phyloP scores from a whole-genome alignment of 2,329 filamentous ascomycete genomes.

The Monilinia fructigena region DNA sequence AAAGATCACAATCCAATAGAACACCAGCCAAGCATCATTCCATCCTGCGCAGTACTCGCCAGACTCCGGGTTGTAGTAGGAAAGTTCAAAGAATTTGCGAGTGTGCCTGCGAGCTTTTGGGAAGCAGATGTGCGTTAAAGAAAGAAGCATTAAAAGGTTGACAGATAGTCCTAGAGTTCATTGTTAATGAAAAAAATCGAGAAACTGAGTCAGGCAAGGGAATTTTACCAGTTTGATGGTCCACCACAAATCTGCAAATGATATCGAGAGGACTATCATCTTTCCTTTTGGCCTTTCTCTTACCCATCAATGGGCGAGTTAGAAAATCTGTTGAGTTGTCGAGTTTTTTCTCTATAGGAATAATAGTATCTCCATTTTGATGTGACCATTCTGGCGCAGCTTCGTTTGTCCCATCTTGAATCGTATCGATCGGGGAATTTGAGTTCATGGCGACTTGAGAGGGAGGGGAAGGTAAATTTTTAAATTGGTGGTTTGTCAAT shows the following conservation, averaged over 20 bases:
- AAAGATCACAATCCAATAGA: conserved; percentile 78
- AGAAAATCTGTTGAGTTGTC: conserved; percentile 19
- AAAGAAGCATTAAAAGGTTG: conserved; percentile 80
- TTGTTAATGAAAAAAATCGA: conserved; percentile 23
- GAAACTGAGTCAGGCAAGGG: background rate
- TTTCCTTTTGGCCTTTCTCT: conserved; percentile 57
- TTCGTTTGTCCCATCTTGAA: conserved; percentile 27
- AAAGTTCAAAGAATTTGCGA: conserved; percentile 83
- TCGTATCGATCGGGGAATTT: conserved; percentile 9
- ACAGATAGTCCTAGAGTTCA: conserved; percentile 67
- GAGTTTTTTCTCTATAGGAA: conserved; percentile 30
- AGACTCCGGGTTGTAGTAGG: conserved; percentile 71
- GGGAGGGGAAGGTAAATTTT: conserved; percentile 7
- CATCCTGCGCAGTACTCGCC: conserved; percentile 72
- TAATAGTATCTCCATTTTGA: conserved; percentile 27
- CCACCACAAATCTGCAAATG: conserved; percentile 67
- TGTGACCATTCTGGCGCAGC: conserved; percentile 29
- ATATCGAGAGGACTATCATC: conserved; percentile 60
- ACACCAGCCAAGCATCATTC: conserved; percentile 76
- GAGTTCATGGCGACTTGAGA: conserved; percentile 21
- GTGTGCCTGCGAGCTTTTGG: conserved; percentile 76
- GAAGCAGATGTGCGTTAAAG: conserved; percentile 78
- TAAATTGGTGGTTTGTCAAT: conserved; percentile 4
- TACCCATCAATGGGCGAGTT: conserved; percentile 27
- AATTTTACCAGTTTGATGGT: conserved; percentile 74